Evolutionary conservation across 2,329 filamentous ascomycete species (phyloP), one percentile per base, ranked within the genome.

Genomic region (Alternaria burnsii): DNA sequence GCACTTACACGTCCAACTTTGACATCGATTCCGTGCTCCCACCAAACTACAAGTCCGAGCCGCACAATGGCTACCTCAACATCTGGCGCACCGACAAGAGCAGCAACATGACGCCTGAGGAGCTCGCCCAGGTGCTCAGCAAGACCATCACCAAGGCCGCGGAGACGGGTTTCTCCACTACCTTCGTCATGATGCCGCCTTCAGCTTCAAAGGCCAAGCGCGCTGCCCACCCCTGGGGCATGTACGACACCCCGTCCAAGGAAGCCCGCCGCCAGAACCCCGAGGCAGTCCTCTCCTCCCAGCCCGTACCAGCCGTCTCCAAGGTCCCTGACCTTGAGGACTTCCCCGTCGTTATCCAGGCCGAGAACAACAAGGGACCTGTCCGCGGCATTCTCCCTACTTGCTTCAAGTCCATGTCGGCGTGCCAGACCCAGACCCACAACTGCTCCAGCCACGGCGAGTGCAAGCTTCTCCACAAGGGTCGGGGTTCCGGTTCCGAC

Each of bases 391-490:
- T 87, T 24, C 84, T 94, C 47, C 90, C 91, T 7, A 80, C 87
- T 46, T 98, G 94, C 85, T 94, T 96, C 83, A 77, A 83, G 53
- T 89, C 89, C 2, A 80, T 88, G 69, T 87, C 89, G 41, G 82
- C 85, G 58, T 98, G 94, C 81, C 81, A 85, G 51, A 84, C 84
- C 58, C 83, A 82, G 41, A 99, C 95, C 3, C 86, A 88, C 70
- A 88, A 88, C 75, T 99, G 95, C 85, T 92, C 91, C 14, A 88
- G 90, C 55, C 93, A 95, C 78, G 95, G 95, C 47, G 74, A 79
- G 28, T 98, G 95, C 82, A 82, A 85, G 67, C 84, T 90, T 76
- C 90, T 89, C 73, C 93, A 87, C 71, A 79, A 80, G 58, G 71
- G 70, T 12, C 58, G 65, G 22, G 70, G 67, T 20, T 65, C 60